Evolutionary conservation across 192 early-diverging fungal species (phyloP), one percentile per base, ranked within the genome.

Genomic region (Coemansia javaensis): DNA sequence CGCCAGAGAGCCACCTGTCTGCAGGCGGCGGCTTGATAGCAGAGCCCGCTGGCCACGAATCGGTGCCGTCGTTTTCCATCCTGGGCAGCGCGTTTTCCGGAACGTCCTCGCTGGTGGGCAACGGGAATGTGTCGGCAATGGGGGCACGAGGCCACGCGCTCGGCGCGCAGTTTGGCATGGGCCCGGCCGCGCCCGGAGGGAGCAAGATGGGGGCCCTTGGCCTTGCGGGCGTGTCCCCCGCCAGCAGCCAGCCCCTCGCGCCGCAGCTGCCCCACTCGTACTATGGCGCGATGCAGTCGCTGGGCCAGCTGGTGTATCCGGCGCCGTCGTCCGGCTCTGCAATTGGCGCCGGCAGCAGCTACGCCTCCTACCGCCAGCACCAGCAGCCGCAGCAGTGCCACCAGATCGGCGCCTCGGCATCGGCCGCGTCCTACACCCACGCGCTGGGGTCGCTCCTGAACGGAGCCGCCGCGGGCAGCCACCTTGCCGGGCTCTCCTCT

Each of bases 281-380:
- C 30, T 72, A 64, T 33, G 50, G 36, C 40, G 39, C 68, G 11
- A 39, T 72, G 16, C 68, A 72, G 23, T 50, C 68, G 9, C 52
- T 72, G 3, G 45, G 56, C n/a, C 62, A 48, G 10, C 37, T 72
- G 24, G 40, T 53, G 12, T 72, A 64, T 28, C 40, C 66, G 20
- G 25, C 51, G 0, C 18, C 35, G 10, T 23, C 56, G 2, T 20
- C 37, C 14, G 21, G 38, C 16, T 24, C 39, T 1, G 24, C 36
- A 18, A 39, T 46, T 4, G 51, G 37, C 33, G 43, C 17, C 44
- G 7, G 28, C 44, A 41, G 18, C 36, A 18, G 39, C 25, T 49
- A 49, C 25, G 35, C 33, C 20, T 14, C 5, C 28, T 28, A 20
- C 23, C n/a, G 32, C 13, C 53, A 3, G 35, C 30, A 12, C 44